A percentile compares a stretch with the other conserved stretches of the same genome.
phyloP scores from a whole-genome alignment of 768 basidiomycete species.

The Kwoniella pini region DNA sequence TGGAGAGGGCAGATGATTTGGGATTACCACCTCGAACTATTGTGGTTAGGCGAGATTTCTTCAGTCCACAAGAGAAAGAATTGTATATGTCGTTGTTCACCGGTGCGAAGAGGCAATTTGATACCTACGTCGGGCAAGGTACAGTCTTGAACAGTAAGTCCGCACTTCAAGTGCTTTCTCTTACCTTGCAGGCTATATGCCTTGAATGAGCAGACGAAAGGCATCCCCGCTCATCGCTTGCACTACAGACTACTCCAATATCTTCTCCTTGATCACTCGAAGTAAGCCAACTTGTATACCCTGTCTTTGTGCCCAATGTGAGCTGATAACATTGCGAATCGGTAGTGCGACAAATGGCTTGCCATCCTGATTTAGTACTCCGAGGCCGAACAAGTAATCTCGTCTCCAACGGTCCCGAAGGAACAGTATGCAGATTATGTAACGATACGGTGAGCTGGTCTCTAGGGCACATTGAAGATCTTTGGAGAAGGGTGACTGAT shows the following conservation, averaged over 20 bases:
- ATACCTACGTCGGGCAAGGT: slow-evolving; percentile 83
- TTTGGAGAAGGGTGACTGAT: too few species aligned
- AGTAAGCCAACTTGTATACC: slow-evolving; percentile 62
- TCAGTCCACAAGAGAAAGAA: slow-evolving; percentile 96
- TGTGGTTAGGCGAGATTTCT: slow-evolving; percentile 82
- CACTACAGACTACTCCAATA: slow-evolving; percentile 54
- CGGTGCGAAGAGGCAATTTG: slow-evolving; percentile 87
- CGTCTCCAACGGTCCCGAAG: slow-evolving; percentile 64
- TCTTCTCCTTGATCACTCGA: slow-evolving; percentile 72
- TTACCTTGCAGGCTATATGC: too few species aligned
- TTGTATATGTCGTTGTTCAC: slow-evolving; percentile 87
- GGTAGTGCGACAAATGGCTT: slow-evolving; percentile 56
- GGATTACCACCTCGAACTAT: slow-evolving; percentile 92
- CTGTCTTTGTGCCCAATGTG: too few species aligned
- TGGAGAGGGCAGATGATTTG: slow-evolving; percentile 94
- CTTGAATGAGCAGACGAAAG: too few species aligned
- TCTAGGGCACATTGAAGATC: too few species aligned
- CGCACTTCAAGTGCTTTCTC: not conserved
- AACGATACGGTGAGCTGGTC: slow-evolving; percentile 69
- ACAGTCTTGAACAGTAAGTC: slow-evolving; percentile 86
- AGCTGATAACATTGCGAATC: not conserved
- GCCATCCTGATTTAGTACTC: slow-evolving; percentile 82
- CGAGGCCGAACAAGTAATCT: slow-evolving; percentile 71
- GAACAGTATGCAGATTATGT: slow-evolving; percentile 89
- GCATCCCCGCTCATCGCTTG: not conserved